phyloP scores from a whole-genome alignment of 2,329 filamentous ascomycete genomes.

The Penicillium sp. region DNA sequence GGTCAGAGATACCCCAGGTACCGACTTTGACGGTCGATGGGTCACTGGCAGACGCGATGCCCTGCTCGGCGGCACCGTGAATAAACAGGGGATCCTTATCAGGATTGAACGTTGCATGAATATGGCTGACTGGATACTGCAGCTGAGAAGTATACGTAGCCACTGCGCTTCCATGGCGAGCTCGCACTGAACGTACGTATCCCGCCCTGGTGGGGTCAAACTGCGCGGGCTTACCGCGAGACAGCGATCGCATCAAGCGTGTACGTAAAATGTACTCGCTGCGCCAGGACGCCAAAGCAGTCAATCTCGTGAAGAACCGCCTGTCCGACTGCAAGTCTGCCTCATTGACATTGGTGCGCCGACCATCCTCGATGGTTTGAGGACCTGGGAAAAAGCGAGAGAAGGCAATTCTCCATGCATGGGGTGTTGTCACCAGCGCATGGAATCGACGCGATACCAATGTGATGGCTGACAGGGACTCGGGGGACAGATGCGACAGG shows the following conservation, averaged over 20 bases:
- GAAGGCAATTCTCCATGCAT: slow-evolving; percentile 93
- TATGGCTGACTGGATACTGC: slow-evolving; percentile 73
- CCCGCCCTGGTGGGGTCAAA: slow-evolving; percentile 56
- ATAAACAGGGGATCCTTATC: slow-evolving; percentile 78
- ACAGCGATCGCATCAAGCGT: slow-evolving; percentile 76
- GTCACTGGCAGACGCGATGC: slow-evolving; percentile 78
- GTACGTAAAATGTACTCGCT: slow-evolving; percentile 93
- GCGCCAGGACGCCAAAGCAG: slow-evolving; percentile 84
- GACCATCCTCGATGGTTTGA: slow-evolving; percentile 53
- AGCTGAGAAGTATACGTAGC: slow-evolving; percentile 85
- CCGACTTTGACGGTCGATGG: slow-evolving; percentile 73
- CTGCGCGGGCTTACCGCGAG: slow-evolving; percentile 71
- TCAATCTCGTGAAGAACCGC: slow-evolving; percentile 80
- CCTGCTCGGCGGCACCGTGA: slow-evolving; percentile 78
- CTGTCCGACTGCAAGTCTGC: slow-evolving; percentile 68
- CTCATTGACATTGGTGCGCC: slow-evolving; percentile 49
- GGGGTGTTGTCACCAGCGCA: slow-evolving; percentile 80
- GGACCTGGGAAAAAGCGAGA: slow-evolving; percentile 84
- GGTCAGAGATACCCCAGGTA: slow-evolving; percentile 78
- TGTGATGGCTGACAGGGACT: slow-evolving; percentile 78
- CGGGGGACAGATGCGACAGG: slow-evolving; percentile 83
- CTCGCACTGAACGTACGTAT: slow-evolving; percentile 54
- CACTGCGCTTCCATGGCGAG: slow-evolving; percentile 70
- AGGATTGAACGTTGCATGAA: slow-evolving; percentile 74
- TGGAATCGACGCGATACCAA: slow-evolving; percentile 88